Evolutionary conservation across 768 basidiomycete genomes (phyloP).

Genomic region (Psilocybe subaeruginosa): DNA sequence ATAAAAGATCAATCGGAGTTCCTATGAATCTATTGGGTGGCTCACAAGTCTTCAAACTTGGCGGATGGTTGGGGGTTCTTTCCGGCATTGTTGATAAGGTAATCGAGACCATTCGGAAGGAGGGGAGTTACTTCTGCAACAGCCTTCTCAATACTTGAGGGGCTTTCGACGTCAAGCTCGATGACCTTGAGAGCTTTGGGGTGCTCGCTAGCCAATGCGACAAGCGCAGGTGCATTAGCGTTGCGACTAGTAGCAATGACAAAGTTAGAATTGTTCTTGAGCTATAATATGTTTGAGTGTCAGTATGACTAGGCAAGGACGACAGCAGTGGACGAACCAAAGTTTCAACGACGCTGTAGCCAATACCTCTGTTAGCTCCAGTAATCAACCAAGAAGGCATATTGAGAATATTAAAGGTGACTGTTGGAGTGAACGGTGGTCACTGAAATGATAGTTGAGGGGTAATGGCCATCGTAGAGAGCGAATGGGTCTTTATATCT

Average conservation of each 20-base stretch:
- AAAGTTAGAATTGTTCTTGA: constrained; percentile 24
- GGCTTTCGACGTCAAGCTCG: constrained; percentile 22
- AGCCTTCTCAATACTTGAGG: constrained; percentile 18
- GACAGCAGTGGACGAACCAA: constrained; percentile 14
- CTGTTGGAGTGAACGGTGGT: not conserved
- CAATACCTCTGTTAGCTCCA: constrained; percentile 28
- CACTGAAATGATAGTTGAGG: no score
- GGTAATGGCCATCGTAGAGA: no score
- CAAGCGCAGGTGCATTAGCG: constrained; percentile 7
- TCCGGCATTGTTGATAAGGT: constrained; percentile 24
- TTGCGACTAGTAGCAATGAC: constrained; percentile 26
- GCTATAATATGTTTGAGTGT: constrained; percentile 14
- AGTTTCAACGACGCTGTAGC: constrained; percentile 17
- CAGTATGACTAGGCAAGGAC: not conserved
- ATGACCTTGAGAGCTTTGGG: constrained; percentile 19
- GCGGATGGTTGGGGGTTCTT: constrained; percentile 17
- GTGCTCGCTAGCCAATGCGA: constrained; percentile 16
- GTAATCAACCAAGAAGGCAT: constrained; percentile 30
- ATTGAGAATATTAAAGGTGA: not conserved
- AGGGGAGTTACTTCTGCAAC: constrained; percentile 15
- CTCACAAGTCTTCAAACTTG: constrained; percentile 25
- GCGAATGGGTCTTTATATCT: no score
- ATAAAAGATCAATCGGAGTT: not conserved
- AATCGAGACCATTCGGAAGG: constrained; percentile 26
- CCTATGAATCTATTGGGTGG: not conserved